Base-by-base conservation (phyloP, 768 basidiomycete species). In the Cubamyces sp. region DNA sequence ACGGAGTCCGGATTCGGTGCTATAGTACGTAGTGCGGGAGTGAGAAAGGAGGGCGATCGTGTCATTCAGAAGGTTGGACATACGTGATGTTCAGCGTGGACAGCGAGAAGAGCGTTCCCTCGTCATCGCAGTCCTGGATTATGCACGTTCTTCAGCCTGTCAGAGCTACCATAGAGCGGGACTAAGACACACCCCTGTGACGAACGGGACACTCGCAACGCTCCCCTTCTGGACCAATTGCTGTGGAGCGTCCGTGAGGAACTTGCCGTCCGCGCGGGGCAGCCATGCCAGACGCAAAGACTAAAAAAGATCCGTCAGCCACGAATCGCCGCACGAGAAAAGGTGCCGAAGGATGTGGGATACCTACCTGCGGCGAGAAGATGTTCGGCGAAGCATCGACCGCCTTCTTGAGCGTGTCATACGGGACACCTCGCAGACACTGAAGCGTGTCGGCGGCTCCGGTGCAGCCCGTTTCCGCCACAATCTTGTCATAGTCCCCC, bases 81-180 rank as follows among this genome's bases (percentile, higher is more conserved):
- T 64, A 76, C 75, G 71, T 67, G 43, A 76, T 62, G 54, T 75
- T 75, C 11, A 47, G 39, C 1, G 58, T 67, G 3, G 68, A 57
- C 26, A 75, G 43, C 5, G 74, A 68, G 67, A 76, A 75, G 8
- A 74, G 37, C 1, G 85, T 84, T 5, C 85, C 86, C 67, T 87
- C 86, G 54, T 87, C 86, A 53, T 87, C 84, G 65, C 77, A 78
- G 62, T 84, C 78, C 63, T 64, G 30, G 4, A 5, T 2, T 8
- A 19, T 4, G 40, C 7, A 18, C 6, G 14, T 43, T 30, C 1
- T 23, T n/a, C 8, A 16, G 3, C 14, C 15, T 18, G 16, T 15
- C 18, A 47, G n/a, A 43, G 16, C 28, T 19, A 23, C 26, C 28
- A 46, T 11, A 18, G 6, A 14, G 0, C 16, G 18, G 19, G 25